Evolutionary conservation across 2,329 filamentous ascomycete genomes (phyloP).

Genomic region (Fusarium tupiense): DNA sequence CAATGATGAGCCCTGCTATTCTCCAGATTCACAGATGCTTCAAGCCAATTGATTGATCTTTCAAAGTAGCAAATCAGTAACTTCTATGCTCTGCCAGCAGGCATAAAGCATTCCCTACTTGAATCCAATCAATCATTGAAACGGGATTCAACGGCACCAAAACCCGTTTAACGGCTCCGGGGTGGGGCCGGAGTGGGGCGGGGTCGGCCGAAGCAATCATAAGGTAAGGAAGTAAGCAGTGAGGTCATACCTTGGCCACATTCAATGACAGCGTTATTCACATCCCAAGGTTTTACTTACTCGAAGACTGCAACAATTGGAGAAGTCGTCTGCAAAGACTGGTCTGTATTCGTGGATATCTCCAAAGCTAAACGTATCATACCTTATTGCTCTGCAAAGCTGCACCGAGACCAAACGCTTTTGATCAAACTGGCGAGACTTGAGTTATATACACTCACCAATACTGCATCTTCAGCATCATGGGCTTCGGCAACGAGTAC

Average conservation of each 20-base stretch:
- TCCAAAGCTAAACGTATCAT: not conserved
- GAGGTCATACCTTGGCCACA: slow-evolving; percentile 33
- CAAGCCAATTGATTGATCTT: not conserved
- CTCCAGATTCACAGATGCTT: not conserved
- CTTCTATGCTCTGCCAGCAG: not conserved
- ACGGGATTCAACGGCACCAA: not conserved
- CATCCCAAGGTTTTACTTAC: not conserved
- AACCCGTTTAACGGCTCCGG: not conserved
- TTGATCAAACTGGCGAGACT: not conserved
- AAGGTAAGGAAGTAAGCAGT: not conserved
- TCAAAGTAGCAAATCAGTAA: not conserved
- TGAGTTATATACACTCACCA: not conserved
- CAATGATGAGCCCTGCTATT: not conserved
- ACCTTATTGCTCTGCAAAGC: not conserved
- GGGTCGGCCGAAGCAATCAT: slow-evolving; percentile 13
- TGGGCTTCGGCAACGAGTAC: slow-evolving; percentile 42
- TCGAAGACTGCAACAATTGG: not conserved
- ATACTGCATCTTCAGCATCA: slow-evolving; percentile 17
- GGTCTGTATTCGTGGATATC: not conserved
- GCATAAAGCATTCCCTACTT: not conserved
- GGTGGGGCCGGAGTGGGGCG: slow-evolving; percentile 28
- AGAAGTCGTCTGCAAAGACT: not conserved
- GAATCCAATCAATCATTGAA: not conserved
- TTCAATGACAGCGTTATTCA: slow-evolving; percentile 24
- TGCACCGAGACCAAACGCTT: not conserved